Conservation (phyloP, 805 yeast species). For the Candida alai region DNA sequence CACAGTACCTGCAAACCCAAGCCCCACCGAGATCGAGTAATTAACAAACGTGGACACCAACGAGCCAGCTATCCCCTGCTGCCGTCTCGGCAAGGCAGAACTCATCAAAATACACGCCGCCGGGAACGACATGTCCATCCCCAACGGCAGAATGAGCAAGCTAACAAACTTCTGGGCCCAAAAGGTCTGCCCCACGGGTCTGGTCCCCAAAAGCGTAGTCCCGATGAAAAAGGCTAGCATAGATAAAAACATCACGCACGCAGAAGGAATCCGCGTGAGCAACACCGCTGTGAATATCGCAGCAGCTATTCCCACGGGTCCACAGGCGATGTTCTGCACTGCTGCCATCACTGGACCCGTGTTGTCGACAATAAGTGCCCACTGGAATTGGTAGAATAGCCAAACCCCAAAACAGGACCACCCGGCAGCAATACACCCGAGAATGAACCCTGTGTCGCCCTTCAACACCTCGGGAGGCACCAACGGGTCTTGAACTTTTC, state of each 20-base stretch:
- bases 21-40: constrained; percentile 49
- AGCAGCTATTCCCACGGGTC: constrained; percentile 53
- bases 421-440: constrained; percentile 55
- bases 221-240: constrained; percentile 53
- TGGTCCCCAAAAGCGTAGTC: constrained; percentile 45
- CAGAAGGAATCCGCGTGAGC: constrained; percentile 44
- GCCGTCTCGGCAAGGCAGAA: constrained; percentile 52
- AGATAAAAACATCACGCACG: constrained; percentile 47
- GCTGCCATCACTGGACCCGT: constrained; percentile 32
- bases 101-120: constrained; percentile 63
- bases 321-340: constrained; percentile 19
- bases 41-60: constrained; percentile 66
- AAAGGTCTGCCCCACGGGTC: constrained; percentile 58
- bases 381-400: constrained; percentile 55
- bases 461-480: constrained; percentile 49
- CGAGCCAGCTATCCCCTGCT: constrained; percentile 79
- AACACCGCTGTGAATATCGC: constrained; percentile 47
- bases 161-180: constrained; percentile 58
- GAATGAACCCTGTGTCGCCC: constrained; percentile 43
- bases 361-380: constrained; percentile 48
- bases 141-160: constrained; percentile 54
- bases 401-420: constrained; percentile 79
- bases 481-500: constrained; percentile 46
- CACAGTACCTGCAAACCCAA: constrained; percentile 34
- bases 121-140: constrained; percentile 79